Conservation (phyloP, 345 rosid species). For the Mangifera indica region DNA sequence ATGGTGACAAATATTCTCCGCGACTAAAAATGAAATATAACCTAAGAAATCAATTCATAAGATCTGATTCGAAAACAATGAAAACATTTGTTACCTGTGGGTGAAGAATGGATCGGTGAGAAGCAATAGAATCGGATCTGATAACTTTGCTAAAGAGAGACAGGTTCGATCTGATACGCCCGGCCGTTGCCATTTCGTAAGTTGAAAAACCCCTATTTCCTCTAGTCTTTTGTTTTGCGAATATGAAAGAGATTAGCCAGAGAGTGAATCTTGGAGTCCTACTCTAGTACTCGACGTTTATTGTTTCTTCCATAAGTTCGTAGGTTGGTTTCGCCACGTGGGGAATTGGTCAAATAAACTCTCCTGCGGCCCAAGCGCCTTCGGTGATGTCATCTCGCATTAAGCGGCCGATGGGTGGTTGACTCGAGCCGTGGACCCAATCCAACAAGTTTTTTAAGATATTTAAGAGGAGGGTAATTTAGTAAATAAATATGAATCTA, state of each 20-base stretch:
- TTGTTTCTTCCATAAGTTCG: neutral
- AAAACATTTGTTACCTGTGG: slow-evolving; percentile 47
- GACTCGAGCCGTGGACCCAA: too few species aligned
- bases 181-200: slow-evolving; percentile 48
- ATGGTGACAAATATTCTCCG: too few species aligned
- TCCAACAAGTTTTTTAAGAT: too few species aligned
- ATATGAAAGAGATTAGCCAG: neutral
- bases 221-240: neutral
- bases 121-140: slow-evolving; percentile 39
- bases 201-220: slow-evolving; percentile 40
- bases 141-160: slow-evolving; percentile 47
- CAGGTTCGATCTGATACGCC: slow-evolving; percentile 70
- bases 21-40: neutral
- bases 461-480: too few species aligned
- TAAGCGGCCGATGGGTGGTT: too few species aligned
- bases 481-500: too few species aligned
- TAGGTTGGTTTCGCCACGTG: neutral
- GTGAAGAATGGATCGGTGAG: slow-evolving; percentile 36
- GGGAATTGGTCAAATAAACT: too few species aligned
- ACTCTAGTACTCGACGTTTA: neutral
- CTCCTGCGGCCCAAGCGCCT: too few species aligned
- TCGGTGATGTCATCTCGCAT: too few species aligned
- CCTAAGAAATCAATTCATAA: neutral
- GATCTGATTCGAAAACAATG: neutral
- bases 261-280: neutral